Conservation (phyloP, 1,139 yeast species). For the Kodamaea suecica region DNA sequence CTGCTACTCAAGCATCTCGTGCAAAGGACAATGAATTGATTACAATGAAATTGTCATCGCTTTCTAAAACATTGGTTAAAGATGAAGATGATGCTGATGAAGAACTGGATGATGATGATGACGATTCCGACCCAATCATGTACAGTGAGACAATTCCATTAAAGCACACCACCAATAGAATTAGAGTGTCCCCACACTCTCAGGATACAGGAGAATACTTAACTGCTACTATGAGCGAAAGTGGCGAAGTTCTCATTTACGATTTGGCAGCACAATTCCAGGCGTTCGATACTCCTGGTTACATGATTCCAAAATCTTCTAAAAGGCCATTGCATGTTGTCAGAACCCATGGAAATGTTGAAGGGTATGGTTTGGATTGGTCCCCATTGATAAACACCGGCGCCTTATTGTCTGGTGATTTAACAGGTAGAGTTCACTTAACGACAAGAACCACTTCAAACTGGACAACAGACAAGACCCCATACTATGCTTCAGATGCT, state of each 20-base stretch:
- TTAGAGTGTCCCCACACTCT: constrained; percentile 82
- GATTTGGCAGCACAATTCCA: constrained; percentile 76
- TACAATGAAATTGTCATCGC: constrained; percentile 76
- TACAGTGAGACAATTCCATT: constrained; percentile 79
- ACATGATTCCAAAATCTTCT: constrained; percentile 67
- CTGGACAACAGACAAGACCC: constrained; percentile 85
- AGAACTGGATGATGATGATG: constrained; percentile 66
- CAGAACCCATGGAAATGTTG: constrained; percentile 86
- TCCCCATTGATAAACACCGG: constrained; percentile 82
- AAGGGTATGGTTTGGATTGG: constrained; percentile 98
- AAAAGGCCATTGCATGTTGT: constrained; percentile 86
- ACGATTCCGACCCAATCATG: constrained; percentile 75
- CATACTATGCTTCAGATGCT: constrained; percentile 66
- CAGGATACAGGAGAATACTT: constrained; percentile 74
- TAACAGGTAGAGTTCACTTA: constrained; percentile 74
- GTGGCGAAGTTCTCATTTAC: constrained; percentile 83
- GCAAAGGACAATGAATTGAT: constrained; percentile 85
- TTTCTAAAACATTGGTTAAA: constrained; percentile 79
- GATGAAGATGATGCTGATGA: constrained; percentile 74
- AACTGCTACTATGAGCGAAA: constrained; percentile 87
- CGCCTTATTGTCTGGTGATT: constrained; percentile 82
- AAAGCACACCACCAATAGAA: constrained; percentile 82
- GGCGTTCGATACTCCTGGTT: constrained; percentile 88
- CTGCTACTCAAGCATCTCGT: constrained; percentile 92
- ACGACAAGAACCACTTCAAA: constrained; percentile 71